phyloP scores from a whole-genome alignment of 345 rosid species.

The Lumnitzera racemosa region DNA sequence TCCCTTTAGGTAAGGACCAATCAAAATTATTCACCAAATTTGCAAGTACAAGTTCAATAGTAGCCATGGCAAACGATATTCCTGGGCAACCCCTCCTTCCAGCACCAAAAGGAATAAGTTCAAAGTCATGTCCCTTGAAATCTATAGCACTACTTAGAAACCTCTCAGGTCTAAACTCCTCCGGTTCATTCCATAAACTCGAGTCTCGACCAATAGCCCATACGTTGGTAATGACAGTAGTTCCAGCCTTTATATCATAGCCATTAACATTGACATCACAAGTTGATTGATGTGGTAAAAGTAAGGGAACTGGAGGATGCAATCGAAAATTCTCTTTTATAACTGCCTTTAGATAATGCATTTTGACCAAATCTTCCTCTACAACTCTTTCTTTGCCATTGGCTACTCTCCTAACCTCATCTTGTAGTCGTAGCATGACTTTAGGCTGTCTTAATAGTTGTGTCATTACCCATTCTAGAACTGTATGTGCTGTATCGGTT shows the following conservation, averaged over 20 bases:
- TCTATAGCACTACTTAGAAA: slow-evolving; percentile 22
- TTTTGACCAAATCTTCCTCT: slow-evolving; percentile 10
- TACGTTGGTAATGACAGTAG: slow-evolving; percentile 16
- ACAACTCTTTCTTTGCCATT: background rate
- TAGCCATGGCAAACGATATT: slow-evolving; percentile 9
- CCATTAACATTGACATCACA: slow-evolving; percentile 19
- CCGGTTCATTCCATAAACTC: slow-evolving; percentile 13
- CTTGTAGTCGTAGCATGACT: slow-evolving; percentile 16
- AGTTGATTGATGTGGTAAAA: slow-evolving; percentile 19
- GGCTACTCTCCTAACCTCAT: slow-evolving; percentile 12
- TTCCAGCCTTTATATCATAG: slow-evolving; percentile 22
- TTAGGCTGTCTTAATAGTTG: slow-evolving; percentile 28
- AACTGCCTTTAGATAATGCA: slow-evolving; percentile 26
- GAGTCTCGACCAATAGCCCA: slow-evolving; percentile 36
- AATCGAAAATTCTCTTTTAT: slow-evolving; percentile 30
- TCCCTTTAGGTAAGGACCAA: slow-evolving; percentile 25
- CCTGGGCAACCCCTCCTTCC: slow-evolving; percentile 36
- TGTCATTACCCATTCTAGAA: slow-evolving; percentile 34
- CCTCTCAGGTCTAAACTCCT: slow-evolving; percentile 31
- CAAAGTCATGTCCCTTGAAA: slow-evolving; percentile 23
- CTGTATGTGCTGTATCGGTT: slow-evolving; percentile 27
- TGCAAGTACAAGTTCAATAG: slow-evolving; percentile 18
- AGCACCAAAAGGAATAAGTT: slow-evolving; percentile 32
- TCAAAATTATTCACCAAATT: slow-evolving; percentile 22
- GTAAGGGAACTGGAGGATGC: slow-evolving; percentile 32